phyloP scores from a whole-genome alignment of 148 eudicot species.

The Spergularia marina region DNA sequence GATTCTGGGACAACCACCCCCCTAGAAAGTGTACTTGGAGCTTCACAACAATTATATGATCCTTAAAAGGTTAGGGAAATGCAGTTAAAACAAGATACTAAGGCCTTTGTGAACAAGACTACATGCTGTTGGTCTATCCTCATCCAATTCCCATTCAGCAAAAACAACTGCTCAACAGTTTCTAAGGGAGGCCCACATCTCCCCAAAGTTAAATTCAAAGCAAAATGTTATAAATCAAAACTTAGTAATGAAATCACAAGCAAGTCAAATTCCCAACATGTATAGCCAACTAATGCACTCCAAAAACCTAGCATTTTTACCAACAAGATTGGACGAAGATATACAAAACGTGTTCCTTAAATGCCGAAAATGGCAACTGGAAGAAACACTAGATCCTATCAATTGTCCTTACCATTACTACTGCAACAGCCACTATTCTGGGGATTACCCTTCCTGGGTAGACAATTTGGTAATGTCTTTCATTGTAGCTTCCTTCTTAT shows the following conservation, averaged over 20 bases:
- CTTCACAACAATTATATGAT: constrained; percentile 26
- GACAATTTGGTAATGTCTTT: constrained; percentile 27
- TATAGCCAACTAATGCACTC: constrained; percentile 20
- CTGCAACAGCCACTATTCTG: constrained; percentile 45
- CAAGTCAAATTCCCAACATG: constrained; percentile 12
- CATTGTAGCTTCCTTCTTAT: constrained; percentile 23
- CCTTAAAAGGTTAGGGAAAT: neutral
- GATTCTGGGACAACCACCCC: constrained; percentile 7
- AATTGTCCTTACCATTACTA: constrained; percentile 60
- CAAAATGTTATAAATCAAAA: constrained; percentile 23
- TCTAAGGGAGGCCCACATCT: constrained; percentile 5
- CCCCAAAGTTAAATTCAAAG: constrained; percentile 8
- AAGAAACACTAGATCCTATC: constrained; percentile 55
- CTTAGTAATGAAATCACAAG: neutral
- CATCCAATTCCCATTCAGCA: constrained; percentile 43
- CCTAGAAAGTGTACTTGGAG: constrained; percentile 5
- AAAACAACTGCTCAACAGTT: constrained; percentile 46
- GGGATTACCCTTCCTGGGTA: constrained; percentile 36
- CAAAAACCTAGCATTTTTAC: constrained; percentile 14
- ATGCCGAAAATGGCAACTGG: constrained; percentile 57
- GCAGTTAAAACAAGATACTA: neutral
- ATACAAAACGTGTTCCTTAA: constrained; percentile 43
- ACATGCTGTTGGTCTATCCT: constrained; percentile 32
- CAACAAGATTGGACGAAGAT: constrained; percentile 17
- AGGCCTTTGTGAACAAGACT: constrained; percentile 11